Base-by-base conservation (phyloP, 2,329 filamentous ascomycete species). In the Nannizziopsis arthrosporioides region DNA sequence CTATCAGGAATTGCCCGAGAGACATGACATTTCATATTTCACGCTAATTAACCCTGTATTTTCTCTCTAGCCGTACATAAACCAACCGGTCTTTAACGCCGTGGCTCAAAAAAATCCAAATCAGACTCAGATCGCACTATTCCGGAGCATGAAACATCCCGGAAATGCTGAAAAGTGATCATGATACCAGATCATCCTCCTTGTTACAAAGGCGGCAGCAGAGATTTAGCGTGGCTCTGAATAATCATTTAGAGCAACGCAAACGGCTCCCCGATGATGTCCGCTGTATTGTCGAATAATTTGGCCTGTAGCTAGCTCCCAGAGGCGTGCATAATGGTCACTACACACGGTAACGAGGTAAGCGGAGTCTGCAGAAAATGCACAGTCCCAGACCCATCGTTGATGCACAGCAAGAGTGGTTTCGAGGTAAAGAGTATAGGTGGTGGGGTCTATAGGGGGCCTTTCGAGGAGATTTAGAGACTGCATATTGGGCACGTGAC, bases 371-470 rank as follows among this genome's bases (percentile, higher is more conserved):
- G 89, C 89, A 53, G 84, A 90, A 68, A 95, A 95, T 0, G 89
- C 89, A 60, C 89, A 95, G 65, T 95, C 89, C 89, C 89, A 95
- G 1, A 95, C 89, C 89, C 89, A 95, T 47, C 89, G 81, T 68
- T 95, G 89, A 67, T 95, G 89, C 47, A 85, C 86, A 17, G 84
- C 84, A 1, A 95, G 77, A 1, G 87, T 93, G 2, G 87, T 88
- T 66, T 94, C 85, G 15, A 94, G 77, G 8, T 82, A 84, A 57
- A 92, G 37, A 73, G 82, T 64, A 74, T 77, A 7, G 62, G 68
- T 59, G 61, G 64, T 56, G 42, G 66, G 59, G 54, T 69, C 60
- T 56, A 69, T 67, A 37, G 65, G 67, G 11, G 65, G 65, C 1
- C 63, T 65, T 47, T 64, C 66, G 1, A 63, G 63, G 41, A 63